Base-by-base conservation (phyloP, 2,329 filamentous ascomycete species). In the Drechslerella dactyloides region DNA sequence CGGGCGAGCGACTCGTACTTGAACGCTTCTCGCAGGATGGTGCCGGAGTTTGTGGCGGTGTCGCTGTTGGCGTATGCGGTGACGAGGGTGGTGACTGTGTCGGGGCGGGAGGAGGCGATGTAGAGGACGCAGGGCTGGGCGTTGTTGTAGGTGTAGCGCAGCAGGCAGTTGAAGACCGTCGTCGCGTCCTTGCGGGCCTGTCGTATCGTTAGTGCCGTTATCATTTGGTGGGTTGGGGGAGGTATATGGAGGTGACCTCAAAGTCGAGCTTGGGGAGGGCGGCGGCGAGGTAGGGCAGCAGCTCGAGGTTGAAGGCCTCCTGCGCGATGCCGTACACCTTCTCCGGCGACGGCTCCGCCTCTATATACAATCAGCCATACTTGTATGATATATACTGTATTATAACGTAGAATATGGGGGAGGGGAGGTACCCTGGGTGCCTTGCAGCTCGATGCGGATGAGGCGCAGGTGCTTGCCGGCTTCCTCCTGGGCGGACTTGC, bases 381-480 rank as follows among this genome's bases (percentile, higher is more conserved):
- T n/a, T 33, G 8, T 33, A 33, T 33, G 27, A 33, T 33, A 33
- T 4, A 8, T 33, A 8, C 4, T 33, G 27, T 33, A 33, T 33
- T 3, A 33, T 33, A 8, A 8, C 8, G 27, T n/a, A 33, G 27
- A 3, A 33, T 33, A 33, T 33, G 8, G 3, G 27, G 3, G 48
- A 44, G 46, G 13, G n/a, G 23, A 78, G 81, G 69, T 84, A 96
- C 92, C 92, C 81, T 91, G 90, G 72, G 92, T 96, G 75, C 93
- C 94, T 83, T 97, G 93, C 13, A 99, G 86, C 69, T 94, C 87
- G 74, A 92, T 82, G 80, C 97, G 97, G 89, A 97, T 96, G 80
- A 96, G 90, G 58, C 85, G 85, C 74, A 99, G 85, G 76, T 93
- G 88, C 78, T 91, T 91, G 54, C 91, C 89, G 74, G 96, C 84